Conservation (phyloP, 2,329 filamentous ascomycete genomes). For the Dactylonectria macrodidyma region DNA sequence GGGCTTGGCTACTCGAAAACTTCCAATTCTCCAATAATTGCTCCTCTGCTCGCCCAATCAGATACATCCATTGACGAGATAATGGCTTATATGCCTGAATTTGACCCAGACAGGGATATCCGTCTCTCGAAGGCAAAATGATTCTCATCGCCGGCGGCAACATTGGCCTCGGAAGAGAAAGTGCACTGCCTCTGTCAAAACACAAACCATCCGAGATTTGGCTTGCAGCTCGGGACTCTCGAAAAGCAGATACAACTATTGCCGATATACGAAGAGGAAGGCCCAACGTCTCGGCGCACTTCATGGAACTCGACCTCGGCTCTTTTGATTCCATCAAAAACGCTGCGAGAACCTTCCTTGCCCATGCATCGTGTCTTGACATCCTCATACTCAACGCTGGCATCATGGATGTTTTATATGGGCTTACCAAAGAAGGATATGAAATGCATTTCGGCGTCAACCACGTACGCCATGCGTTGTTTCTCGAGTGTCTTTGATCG, state of each 20-base stretch:
- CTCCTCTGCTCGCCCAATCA: background rate
- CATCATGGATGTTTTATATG: constrained; percentile 46
- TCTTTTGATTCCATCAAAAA: constrained; percentile 33
- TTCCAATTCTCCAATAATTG: background rate
- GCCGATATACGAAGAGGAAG: constrained; percentile 1
- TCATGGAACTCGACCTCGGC: constrained; percentile 23
- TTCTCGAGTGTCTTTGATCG: constrained; percentile 40
- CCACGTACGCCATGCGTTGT: constrained; percentile 47
- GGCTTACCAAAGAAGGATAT: constrained; percentile 48
- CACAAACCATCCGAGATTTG: constrained; percentile 13
- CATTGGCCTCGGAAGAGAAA: constrained; percentile 12
- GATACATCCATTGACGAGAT: background rate
- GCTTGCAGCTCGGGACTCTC: constrained; percentile 1
- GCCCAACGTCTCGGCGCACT: background rate
- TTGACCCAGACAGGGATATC: constrained; percentile 15
- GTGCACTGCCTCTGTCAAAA: constrained; percentile 1
- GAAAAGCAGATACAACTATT: constrained; percentile 2
- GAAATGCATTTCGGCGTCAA: constrained; percentile 52
- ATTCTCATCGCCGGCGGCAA: constrained; percentile 20
- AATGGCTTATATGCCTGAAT: background rate
- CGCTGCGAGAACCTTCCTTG: constrained; percentile 30
- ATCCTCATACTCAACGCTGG: constrained; percentile 50
- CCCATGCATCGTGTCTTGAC: constrained; percentile 46
- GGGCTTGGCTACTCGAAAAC: background rate
- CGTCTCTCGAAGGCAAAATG: constrained; percentile 10